A percentile compares a stretch with the other conserved stretches of the same genome.
These are phyloP conservation scores for Jaapia argillacea DNA, from an alignment of 768 basidiomycete genomes.

Conservation along the genomic window DNA sequence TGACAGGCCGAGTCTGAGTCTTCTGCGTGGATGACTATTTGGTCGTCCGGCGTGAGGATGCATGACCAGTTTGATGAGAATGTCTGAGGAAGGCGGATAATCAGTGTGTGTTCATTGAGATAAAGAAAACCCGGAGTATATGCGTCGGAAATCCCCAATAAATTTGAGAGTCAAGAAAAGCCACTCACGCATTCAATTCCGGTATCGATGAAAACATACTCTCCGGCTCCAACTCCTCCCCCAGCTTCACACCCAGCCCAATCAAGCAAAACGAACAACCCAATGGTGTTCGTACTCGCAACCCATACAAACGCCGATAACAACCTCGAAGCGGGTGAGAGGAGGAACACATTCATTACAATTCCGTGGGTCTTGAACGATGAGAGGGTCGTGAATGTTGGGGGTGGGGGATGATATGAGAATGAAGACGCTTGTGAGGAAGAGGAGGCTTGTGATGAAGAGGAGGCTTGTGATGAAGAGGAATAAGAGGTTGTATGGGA, in stretches of 20 bases:
- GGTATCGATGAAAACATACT: constrained; percentile 67
- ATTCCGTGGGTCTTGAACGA: constrained; percentile 55
- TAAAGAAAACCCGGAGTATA: too few species aligned
- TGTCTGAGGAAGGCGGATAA: constrained; percentile 25
- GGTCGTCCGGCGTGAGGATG: constrained; percentile 50
- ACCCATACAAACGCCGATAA: constrained; percentile 67
- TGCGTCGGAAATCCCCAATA: too few species aligned
- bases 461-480: background rate
- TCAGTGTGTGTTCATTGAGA: background rate
- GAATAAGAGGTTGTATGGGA: too few species aligned
- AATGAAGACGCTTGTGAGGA: background rate
- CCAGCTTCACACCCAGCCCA: too few species aligned
- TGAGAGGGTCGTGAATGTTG: constrained; percentile 49
- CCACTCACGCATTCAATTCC: constrained; percentile 60
- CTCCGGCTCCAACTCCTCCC: constrained; percentile 33
- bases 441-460: background rate
- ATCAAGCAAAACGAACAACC: constrained; percentile 54
- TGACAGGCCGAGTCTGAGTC: constrained; percentile 56
- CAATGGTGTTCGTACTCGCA: constrained; percentile 40
- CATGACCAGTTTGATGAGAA: constrained; percentile 72
- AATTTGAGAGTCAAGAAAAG: too few species aligned
- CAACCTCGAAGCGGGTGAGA: constrained; percentile 52
- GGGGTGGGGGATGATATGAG: constrained; percentile 12
- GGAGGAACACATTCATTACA: constrained; percentile 70
- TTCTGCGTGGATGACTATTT: constrained; percentile 70